Conservation (phyloP, 129 eudicot species). For the Erigeron canadensis region DNA sequence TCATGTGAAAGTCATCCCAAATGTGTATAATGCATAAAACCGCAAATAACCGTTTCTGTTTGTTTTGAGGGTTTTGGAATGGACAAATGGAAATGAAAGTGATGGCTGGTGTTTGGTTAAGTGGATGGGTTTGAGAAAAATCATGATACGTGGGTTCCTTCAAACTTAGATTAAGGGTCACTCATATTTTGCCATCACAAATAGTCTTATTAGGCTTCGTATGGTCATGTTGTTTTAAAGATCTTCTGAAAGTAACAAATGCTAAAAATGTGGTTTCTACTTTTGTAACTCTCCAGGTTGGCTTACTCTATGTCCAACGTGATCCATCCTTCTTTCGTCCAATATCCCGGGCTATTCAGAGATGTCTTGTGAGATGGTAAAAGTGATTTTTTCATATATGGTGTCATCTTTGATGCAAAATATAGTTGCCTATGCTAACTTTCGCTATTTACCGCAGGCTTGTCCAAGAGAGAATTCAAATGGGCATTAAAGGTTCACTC, state of each 20-base stretch:
- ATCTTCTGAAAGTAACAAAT: not conserved
- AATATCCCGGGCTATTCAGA: slow-evolving; percentile 70
- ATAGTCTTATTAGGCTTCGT: not conserved
- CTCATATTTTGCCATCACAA: too few relatives aligned
- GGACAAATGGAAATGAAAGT: too few relatives aligned
- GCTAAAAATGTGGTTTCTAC: slow-evolving; percentile 7
- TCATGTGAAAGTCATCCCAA: too few relatives aligned
- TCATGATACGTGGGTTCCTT: too few relatives aligned
- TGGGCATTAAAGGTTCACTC: slow-evolving; percentile 41
- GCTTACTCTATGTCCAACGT: slow-evolving; percentile 83
- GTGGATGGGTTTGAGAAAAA: too few relatives aligned
- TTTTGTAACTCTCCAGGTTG: slow-evolving; percentile 53
- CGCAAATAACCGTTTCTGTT: too few relatives aligned
- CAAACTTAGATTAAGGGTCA: too few relatives aligned
- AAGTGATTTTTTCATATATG: slow-evolving; percentile 9
- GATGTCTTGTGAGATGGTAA: slow-evolving; percentile 98
- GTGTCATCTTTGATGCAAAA: not conserved
- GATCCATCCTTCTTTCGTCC: slow-evolving; percentile 92
- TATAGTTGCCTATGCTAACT: slow-evolving; percentile 25
- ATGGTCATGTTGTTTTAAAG: not conserved
- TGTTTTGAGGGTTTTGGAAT: too few relatives aligned
- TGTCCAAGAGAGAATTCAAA: slow-evolving; percentile 70
- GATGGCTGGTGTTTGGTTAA: too few relatives aligned
- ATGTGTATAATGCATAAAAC: too few relatives aligned
- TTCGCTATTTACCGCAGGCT: slow-evolving; percentile 50